Base-by-base conservation (phyloP, 495 filamentous ascomycete genomes). In the Pseudoneurospora amorphoporcata region DNA sequence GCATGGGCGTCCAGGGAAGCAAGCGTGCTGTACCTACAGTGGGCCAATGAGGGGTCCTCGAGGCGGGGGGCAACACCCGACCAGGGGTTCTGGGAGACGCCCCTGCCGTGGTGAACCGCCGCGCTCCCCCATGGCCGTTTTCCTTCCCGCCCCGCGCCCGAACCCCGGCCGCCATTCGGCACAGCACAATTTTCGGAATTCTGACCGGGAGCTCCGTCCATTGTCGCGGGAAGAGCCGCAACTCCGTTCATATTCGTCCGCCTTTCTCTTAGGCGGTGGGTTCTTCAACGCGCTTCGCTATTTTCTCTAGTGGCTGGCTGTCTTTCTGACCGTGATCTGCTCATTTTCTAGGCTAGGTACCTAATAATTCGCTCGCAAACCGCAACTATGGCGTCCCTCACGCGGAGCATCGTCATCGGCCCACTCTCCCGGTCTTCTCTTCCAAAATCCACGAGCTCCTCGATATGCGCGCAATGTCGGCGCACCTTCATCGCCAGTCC, bases 401-500 rank as follows among this genome's bases (percentile, higher is more conserved):
- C 71, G 17, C 74, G 74, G 40, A 39, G 69, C 23, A 32, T 65
- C 53, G 29, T 65, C 53, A 65, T 43, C 19, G 35, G 39, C 2
- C 69, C 69, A 47, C 53, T 70, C 35, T 70, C 35, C 23, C 68
- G 19, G 29, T 65, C 53, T 35, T 65, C 29, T 16, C 8, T 10
- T 16, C 8, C 35, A 71, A 69, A 71, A 72, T 6, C 72, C 71
- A 8, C 71, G 72, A 58, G 69, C 68, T 29, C 75, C 29, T 70
- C 72, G 37, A 72, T 83, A 70, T 87, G 85, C 80, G 77, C 82
- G 16, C 77, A 77, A 80, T 87, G 84, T 73, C 53, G 81, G 29
- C 81, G 83, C 29, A 69, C 81, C 69, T 90, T 94, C 78, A 83
- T 85, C 39, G 85, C 85, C 23, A 85, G 84, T 23, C 68, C 86